Evolutionary conservation across 2,329 filamentous ascomycete genomes (phyloP).

Genomic region (Basipetospora chlamydospora): DNA sequence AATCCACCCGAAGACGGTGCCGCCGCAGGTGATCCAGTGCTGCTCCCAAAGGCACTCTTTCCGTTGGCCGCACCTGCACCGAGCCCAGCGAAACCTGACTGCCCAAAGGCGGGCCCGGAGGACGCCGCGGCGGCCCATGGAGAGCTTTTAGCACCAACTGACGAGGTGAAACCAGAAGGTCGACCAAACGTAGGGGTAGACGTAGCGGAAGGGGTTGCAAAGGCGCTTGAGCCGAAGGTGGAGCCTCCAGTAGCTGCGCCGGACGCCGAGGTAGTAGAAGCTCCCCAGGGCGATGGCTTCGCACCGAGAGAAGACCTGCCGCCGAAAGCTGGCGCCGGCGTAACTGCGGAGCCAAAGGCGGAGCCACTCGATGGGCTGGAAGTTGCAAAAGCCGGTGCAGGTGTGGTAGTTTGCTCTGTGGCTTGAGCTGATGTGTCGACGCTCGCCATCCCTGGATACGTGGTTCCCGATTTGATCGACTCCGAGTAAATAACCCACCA

Average conservation of each 20-base stretch:
- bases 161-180: conserved; percentile 34
- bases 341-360: conserved; percentile 26
- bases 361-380: conserved; percentile 13
- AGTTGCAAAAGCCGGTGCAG: conserved; percentile 17
- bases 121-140: conserved; percentile 32
- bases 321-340: conserved; percentile 29
- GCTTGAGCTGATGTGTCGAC: conserved; percentile 16
- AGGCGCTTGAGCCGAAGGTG: conserved; percentile 30
- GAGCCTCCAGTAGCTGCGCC: conserved; percentile 18
- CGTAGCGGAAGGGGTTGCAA: conserved; percentile 23
- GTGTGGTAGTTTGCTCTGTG: conserved; percentile 14
- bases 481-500: conserved; percentile 94
- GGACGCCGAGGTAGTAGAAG: conserved; percentile 16
- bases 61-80: conserved; percentile 7
- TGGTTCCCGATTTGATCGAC: conserved; percentile 58
- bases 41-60: conserved; percentile 24
- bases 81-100: conserved; percentile 21
- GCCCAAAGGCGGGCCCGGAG: conserved; percentile 35
- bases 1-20: conserved; percentile 30
- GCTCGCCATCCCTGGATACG: conserved; percentile 54
- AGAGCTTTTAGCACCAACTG: conserved; percentile 32
- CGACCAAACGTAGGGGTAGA: conserved; percentile 19
- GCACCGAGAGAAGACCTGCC: conserved; percentile 32
- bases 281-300: conserved; percentile 36
- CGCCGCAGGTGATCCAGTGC: conserved; percentile 11